Conservation (phyloP, 2,329 filamentous ascomycete genomes). For the Penicillium hordei region DNA sequence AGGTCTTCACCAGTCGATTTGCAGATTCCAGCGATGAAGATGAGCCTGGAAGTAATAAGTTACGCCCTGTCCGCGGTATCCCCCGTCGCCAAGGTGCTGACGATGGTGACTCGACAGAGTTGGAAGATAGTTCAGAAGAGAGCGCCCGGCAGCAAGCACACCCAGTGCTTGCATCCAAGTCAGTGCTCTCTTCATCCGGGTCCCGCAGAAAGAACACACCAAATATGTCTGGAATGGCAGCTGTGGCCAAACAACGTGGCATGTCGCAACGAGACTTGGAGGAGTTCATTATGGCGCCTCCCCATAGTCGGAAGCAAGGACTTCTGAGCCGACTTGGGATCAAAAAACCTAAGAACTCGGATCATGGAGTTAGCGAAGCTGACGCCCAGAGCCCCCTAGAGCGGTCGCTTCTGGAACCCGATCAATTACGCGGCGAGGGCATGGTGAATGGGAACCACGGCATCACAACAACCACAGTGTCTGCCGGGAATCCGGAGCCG, state of each 20-base stretch:
- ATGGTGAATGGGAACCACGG: conserved; percentile 14
- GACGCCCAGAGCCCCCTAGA: conserved; percentile 61
- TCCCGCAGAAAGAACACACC: conserved; percentile 40
- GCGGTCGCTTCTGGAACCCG: conserved; percentile 54
- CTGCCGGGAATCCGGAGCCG: conserved; percentile 15
- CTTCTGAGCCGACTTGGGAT: conserved; percentile 37
- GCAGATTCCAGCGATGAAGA: conserved; percentile 74
- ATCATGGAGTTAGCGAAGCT: conserved; percentile 51
- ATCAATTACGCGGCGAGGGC: conserved; percentile 29
- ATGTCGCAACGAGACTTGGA: conserved; percentile 45
- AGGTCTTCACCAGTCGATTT: conserved; percentile 59
- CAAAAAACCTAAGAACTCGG: conserved; percentile 27
- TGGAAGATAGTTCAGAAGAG: conserved; percentile 61
- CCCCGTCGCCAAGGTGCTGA: conserved; percentile 58
- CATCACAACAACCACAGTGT: conserved; percentile 23
- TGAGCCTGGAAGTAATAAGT: conserved; percentile 38
- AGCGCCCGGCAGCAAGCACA: conserved; percentile 31
- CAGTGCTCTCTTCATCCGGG: conserved; percentile 21
- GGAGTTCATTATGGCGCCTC: conserved; percentile 35
- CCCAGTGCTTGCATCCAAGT: conserved; percentile 26
- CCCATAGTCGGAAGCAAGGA: conserved; percentile 30
- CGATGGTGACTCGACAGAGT: conserved; percentile 62
- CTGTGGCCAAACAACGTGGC: conserved; percentile 56
- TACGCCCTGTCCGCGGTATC: conserved; percentile 60
- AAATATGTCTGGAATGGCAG: conserved; percentile 31